Base-by-base conservation (phyloP, 106 monocot species). In the Acorus calamus region DNA sequence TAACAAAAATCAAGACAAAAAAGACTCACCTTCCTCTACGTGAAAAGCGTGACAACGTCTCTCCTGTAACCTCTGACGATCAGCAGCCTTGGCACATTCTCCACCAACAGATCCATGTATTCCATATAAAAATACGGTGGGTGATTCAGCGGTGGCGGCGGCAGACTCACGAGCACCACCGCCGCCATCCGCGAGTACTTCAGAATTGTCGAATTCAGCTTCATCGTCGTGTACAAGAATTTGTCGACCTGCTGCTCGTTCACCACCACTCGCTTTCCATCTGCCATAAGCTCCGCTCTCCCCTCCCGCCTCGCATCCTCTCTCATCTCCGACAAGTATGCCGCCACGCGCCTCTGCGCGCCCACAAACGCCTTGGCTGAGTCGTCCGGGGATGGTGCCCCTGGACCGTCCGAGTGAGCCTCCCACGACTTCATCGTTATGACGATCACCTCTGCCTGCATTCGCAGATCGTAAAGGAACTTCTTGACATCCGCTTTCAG, bases 31-130 rank as follows among this genome's bases (percentile, higher is more conserved):
- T 28, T 28, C 28, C 28, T 28, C 69, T 66, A 94, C 14, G 96
- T 98, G 55, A 98, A 98, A 62, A 98, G 66, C n/a, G 96, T 98
- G 44, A 98, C 88, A 7, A 98, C 96, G 73, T 98, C 96, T 71
- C 83, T 87, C 48, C 87, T 72, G 58, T 98, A 98, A 8, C 96
- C 96, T 44, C 96, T 78, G 44, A 98, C 96, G 55, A 92, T 91
- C 62, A 98, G 65, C 78, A 98, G 76, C 66, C 96, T 80, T 0
- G 96, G 91, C 6, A 98, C 77, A 64, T 98, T 91, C 67, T 91
- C 96, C 8, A 98, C 96, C 8, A 98, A 65, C 28, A 91, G 71
- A 81, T 98, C 96, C 96, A 98, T 83, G 61, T 98, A 98, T 70
- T 98, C 96, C 96, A 92, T 91, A 62, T 91, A 98, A 49, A 91